These are phyloP conservation scores for Aciculosporium take DNA, from an alignment of 2,329 filamentous ascomycete genomes.

Conservation along the genomic window DNA sequence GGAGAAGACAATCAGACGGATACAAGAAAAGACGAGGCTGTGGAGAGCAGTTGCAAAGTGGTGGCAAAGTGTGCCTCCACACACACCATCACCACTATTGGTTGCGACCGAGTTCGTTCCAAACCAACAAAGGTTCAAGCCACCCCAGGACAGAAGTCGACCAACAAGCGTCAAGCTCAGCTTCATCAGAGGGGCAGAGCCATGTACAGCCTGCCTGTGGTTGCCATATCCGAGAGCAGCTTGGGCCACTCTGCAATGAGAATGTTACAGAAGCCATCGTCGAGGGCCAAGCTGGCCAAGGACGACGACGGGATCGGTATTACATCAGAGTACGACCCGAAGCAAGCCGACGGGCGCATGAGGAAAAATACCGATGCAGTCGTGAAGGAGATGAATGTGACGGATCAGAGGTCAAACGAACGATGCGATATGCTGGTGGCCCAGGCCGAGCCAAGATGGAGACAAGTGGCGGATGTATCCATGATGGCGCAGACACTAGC, in stretches of 20 bases:
- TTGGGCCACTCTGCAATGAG: conserved; percentile 10
- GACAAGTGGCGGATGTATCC: neutral
- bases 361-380: neutral
- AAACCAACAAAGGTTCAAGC: neutral
- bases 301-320: conserved; percentile 16
- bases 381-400: neutral
- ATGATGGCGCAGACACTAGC: neutral
- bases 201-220: conserved; percentile 12
- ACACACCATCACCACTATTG: conserved; percentile 51
- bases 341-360: conserved; percentile 7
- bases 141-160: neutral
- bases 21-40: neutral
- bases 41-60: neutral
- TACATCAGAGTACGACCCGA: conserved; percentile 13
- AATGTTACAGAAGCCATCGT: conserved; percentile 14
- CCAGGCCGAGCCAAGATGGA: neutral
- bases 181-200: conserved; percentile 6
- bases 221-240: conserved; percentile 9
- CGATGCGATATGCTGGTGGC: neutral
- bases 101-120: conserved; percentile 23
- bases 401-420: neutral
- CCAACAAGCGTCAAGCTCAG: neutral
- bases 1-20: neutral
- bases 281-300: conserved; percentile 9
- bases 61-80: conserved; percentile 31